A percentile compares a stretch with the other conserved stretches of the same genome.
Conservation (phyloP, 768 basidiomycete species). For the Galerina marginata region DNA sequence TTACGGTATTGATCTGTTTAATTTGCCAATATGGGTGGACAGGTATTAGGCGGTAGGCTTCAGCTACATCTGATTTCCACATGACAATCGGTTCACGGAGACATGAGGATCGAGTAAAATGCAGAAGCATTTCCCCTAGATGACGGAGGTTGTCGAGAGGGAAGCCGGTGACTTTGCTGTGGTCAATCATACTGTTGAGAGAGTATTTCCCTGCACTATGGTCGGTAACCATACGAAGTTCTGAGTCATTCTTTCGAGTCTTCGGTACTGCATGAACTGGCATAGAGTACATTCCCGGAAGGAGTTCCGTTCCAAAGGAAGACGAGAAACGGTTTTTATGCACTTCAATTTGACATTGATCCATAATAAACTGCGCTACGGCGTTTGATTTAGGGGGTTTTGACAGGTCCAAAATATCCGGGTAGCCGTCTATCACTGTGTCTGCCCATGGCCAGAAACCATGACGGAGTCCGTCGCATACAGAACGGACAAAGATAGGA, state of each 20-base stretch:
- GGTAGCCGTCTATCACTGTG: constrained; percentile 23
- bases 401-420: constrained; percentile 24
- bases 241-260: constrained; percentile 17
- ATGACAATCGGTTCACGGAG: constrained; percentile 35
- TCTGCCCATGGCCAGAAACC: constrained; percentile 53
- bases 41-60: constrained; percentile 42
- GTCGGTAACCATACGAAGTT: constrained; percentile 35
- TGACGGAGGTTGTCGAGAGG: constrained; percentile 30
- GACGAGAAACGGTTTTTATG: constrained; percentile 23
- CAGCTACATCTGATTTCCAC: constrained; percentile 40
- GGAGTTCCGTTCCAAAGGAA: constrained; percentile 33
- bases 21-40: constrained; percentile 48
- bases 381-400: constrained; percentile 1
- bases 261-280: constrained; percentile 42
- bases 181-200: constrained; percentile 29
- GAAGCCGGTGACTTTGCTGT: constrained; percentile 12
- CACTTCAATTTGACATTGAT: constrained; percentile 29
- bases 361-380: constrained; percentile 26
- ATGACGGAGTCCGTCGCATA: constrained; percentile 30
- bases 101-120: constrained; percentile 20
- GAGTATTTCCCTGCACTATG: constrained; percentile 34
- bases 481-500: constrained; percentile 41
- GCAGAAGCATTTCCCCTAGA: constrained; percentile 20
- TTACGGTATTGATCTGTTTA: constrained; percentile 37
- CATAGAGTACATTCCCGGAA: constrained; percentile 35